Evolutionary conservation across 1,284 basidiomycete species (phyloP).

Genomic region (Microbotryum saponariae): DNA sequence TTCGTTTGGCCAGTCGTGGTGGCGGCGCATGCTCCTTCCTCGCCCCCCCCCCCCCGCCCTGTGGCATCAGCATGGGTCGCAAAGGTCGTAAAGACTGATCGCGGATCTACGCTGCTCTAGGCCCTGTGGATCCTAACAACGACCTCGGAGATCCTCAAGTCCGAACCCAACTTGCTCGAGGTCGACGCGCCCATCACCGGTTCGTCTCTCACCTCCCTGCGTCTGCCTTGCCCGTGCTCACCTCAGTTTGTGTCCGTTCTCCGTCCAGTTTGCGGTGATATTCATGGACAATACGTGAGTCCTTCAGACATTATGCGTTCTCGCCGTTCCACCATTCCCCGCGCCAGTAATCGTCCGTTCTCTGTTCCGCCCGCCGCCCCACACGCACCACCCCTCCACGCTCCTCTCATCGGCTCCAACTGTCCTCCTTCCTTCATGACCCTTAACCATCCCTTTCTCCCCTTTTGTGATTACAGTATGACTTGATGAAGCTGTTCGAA

Average conservation of each 20-base stretch:
- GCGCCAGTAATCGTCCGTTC: no score
- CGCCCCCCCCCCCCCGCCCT: not conserved
- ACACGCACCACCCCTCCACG: not conserved
- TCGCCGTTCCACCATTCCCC: no score
- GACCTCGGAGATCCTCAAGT: conserved; percentile 61
- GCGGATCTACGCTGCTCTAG: conserved; percentile 39
- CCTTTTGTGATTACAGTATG: conserved; percentile 54
- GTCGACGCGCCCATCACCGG: conserved; percentile 93
- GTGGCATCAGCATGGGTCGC: not conserved
- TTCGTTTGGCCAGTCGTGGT: not conserved
- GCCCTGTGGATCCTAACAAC: conserved; percentile 78
- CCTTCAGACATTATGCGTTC: not conserved
- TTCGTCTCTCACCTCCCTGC: conserved; percentile 44
- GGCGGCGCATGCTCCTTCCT: not conserved
- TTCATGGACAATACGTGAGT: conserved; percentile 93
- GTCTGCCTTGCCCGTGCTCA: not conserved
- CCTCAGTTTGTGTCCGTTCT: not conserved
- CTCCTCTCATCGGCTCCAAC: conserved; percentile 8
- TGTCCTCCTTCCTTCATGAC: no score
- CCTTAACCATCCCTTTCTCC: no score
- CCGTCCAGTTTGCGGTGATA: conserved; percentile 75
- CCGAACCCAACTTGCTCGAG: conserved; percentile 81
- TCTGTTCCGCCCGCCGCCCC: not conserved
- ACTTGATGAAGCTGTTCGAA: conserved; percentile 97
- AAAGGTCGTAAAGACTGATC: not conserved